A percentile compares a stretch with the other conserved stretches of the same genome.
Conservation (phyloP, 1,284 basidiomycete species). For the Ceratobasidium sp. region DNA sequence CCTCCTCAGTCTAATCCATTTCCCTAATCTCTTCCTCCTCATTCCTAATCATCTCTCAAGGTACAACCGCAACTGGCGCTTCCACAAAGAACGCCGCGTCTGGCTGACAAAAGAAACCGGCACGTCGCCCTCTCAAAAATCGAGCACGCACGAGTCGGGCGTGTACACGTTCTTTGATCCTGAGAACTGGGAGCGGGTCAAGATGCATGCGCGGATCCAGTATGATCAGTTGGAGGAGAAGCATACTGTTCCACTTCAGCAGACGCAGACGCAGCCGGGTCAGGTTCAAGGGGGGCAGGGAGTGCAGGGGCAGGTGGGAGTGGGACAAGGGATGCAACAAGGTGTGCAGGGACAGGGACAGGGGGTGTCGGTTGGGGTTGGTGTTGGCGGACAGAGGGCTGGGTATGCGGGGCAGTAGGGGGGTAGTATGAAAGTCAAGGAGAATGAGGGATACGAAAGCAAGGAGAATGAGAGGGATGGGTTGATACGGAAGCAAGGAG, state of each 20-base stretch:
- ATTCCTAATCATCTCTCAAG: too few species aligned
- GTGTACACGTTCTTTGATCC: slow-evolving; percentile 95
- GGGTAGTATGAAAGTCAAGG: neutral
- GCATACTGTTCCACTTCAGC: slow-evolving; percentile 49
- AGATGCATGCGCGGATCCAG: slow-evolving; percentile 88
- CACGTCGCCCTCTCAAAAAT: slow-evolving; percentile 86
- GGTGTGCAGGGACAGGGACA: too few species aligned
- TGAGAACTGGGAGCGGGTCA: slow-evolving; percentile 87
- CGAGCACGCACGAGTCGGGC: slow-evolving; percentile 90
- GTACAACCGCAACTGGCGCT: slow-evolving; percentile 98
- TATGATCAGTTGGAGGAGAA: slow-evolving; percentile 92
- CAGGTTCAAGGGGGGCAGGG: slow-evolving; percentile 3
- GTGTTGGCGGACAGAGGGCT: neutral
- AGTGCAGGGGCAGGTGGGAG: too few species aligned
- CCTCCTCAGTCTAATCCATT: too few species aligned
- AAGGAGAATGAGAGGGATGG: too few species aligned
- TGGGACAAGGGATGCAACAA: too few species aligned
- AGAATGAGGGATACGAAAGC: too few species aligned
- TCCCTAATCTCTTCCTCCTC: too few species aligned
- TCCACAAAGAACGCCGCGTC: slow-evolving; percentile 93
- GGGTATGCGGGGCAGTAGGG: slow-evolving; percentile 8
- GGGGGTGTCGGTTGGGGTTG: too few species aligned
- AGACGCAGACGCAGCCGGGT: neutral
- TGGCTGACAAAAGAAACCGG: slow-evolving; percentile 97
- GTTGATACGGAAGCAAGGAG: too few species aligned